A percentile compares a stretch with the other conserved stretches of the same genome.
These are phyloP conservation scores for Leishmania arabica DNA, from an alignment of 208 protist genomes.

Conservation along the genomic window DNA sequence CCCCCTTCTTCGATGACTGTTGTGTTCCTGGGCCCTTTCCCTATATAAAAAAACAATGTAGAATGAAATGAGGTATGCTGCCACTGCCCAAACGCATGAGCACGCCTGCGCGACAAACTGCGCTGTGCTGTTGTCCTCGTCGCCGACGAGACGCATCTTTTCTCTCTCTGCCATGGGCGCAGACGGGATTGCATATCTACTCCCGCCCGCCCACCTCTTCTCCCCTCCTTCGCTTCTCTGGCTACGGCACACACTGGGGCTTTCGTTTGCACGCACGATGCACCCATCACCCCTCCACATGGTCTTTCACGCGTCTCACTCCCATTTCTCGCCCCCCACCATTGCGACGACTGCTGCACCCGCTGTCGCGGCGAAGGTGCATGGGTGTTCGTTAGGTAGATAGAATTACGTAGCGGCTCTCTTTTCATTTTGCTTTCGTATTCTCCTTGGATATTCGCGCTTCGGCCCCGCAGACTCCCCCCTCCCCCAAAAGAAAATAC, in stretches of 20 bases:
- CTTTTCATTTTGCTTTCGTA: background rate
- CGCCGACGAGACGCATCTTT: background rate
- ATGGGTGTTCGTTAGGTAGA: background rate
- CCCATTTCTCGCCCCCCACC: background rate
- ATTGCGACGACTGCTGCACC: background rate
- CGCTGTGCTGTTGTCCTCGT: background rate
- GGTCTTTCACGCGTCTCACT: background rate
- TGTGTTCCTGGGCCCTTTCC: background rate
- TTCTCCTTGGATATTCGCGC: background rate
- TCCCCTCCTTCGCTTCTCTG: background rate
- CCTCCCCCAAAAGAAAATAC: no score
- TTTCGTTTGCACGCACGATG: background rate
- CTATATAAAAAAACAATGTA: no score
- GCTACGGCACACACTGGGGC: background rate
- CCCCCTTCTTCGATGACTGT: background rate
- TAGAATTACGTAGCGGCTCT: background rate
- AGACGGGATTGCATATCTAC: background rate
- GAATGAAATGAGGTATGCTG: background rate
- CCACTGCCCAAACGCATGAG: background rate
- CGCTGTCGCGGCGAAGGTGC: background rate
- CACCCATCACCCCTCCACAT: background rate
- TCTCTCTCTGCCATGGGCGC: background rate
- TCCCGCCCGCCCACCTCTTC: background rate
- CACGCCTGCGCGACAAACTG: background rate
- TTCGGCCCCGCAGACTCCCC: background rate